Conservation (phyloP, 495 filamentous ascomycete genomes). For the Friedmanniomyces simplex region DNA sequence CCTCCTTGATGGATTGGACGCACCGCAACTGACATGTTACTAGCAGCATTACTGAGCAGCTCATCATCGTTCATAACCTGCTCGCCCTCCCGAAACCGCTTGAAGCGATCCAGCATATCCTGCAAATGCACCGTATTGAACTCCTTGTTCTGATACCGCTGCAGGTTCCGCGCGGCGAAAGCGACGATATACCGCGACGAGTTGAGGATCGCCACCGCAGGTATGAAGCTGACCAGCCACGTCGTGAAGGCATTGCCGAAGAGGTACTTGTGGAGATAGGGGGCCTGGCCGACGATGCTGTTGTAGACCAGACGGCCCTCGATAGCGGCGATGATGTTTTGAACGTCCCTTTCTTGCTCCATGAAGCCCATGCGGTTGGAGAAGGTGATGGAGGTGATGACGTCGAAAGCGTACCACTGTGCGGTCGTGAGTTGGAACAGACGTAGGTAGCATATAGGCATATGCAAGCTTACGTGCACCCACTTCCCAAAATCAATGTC, state of each 20-base stretch:
- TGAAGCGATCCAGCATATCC: slow-evolving; percentile 15
- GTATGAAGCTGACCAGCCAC: slow-evolving; percentile 7
- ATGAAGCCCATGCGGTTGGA: slow-evolving; percentile 32
- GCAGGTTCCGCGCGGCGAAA: slow-evolving; percentile 7
- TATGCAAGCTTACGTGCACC: slow-evolving; percentile 25
- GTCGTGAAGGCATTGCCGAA: slow-evolving; percentile 27
- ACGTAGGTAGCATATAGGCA: too few relatives aligned
- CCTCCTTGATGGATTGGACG: not conserved
- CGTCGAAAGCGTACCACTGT: slow-evolving; percentile 32
- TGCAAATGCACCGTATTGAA: slow-evolving; percentile 1
- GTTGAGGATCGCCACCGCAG: slow-evolving; percentile 7
- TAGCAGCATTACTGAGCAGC: slow-evolving; percentile 4
- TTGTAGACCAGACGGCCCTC: slow-evolving; percentile 15
- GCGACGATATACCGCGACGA: slow-evolving; percentile 7
- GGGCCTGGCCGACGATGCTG: slow-evolving; percentile 16
- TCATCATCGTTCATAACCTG: slow-evolving; percentile 9
- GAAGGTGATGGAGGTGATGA: slow-evolving; percentile 34
- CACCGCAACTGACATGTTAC: slow-evolving; percentile 5
- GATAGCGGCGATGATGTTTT: slow-evolving; percentile 30
- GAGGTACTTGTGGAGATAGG: slow-evolving; percentile 11
- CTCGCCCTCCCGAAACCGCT: slow-evolving; percentile 6
- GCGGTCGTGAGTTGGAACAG: not conserved
- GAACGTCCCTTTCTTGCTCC: slow-evolving; percentile 30
- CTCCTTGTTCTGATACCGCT: slow-evolving; percentile 12
- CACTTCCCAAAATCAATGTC: slow-evolving; percentile 31